Percentiles rank a stretch among this genome's conserved stretches.
Evolutionary conservation across 768 basidiomycete species (phyloP).

Genomic region (Strobilomyces echinocephalus): DNA sequence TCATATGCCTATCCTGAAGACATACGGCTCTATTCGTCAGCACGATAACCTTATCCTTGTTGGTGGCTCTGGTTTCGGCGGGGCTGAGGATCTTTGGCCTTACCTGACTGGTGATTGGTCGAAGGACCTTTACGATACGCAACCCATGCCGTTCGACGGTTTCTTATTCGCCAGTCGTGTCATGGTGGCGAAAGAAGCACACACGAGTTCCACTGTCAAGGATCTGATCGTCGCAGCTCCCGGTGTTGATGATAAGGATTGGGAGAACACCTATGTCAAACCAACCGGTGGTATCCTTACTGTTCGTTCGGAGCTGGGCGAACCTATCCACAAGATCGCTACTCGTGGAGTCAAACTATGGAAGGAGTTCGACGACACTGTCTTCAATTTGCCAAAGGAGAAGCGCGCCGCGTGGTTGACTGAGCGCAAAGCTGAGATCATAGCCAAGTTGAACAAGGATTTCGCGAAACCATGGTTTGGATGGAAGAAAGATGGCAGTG

Average conservation of each 20-base stretch:
- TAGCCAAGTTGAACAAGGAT: slow-evolving; percentile 88
- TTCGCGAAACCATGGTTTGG: slow-evolving; percentile 98
- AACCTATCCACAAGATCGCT: slow-evolving; percentile 99
- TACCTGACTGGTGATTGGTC: slow-evolving; percentile 98
- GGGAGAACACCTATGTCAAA: slow-evolving; percentile 93
- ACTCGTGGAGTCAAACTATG: slow-evolving; percentile 95
- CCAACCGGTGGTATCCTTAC: slow-evolving; percentile 96
- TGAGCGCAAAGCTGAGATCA: slow-evolving; percentile 84
- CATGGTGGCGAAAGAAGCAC: slow-evolving; percentile 98
- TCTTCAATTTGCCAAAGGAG: slow-evolving; percentile 94
- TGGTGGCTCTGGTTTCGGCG: slow-evolving; percentile 94
- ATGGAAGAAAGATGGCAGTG: slow-evolving; percentile 85
- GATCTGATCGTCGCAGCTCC: slow-evolving; percentile 91
- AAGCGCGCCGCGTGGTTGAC: slow-evolving; percentile 86
- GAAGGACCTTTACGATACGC: slow-evolving; percentile 67
- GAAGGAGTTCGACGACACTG: slow-evolving; percentile 97
- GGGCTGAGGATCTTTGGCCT: slow-evolving; percentile 92
- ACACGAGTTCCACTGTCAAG: slow-evolving; percentile 92
- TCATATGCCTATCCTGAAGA: slow-evolving; percentile 90
- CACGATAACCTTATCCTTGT: slow-evolving; percentile 86
- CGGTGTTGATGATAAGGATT: slow-evolving; percentile 85
- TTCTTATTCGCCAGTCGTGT: slow-evolving; percentile 95
- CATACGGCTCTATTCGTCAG: slow-evolving; percentile 86
- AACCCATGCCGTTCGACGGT: slow-evolving; percentile 98
- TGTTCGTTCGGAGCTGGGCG: slow-evolving; percentile 94